phyloP scores from a whole-genome alignment of 192 early-diverging fungal genomes.

The Podochytrium sp. region DNA sequence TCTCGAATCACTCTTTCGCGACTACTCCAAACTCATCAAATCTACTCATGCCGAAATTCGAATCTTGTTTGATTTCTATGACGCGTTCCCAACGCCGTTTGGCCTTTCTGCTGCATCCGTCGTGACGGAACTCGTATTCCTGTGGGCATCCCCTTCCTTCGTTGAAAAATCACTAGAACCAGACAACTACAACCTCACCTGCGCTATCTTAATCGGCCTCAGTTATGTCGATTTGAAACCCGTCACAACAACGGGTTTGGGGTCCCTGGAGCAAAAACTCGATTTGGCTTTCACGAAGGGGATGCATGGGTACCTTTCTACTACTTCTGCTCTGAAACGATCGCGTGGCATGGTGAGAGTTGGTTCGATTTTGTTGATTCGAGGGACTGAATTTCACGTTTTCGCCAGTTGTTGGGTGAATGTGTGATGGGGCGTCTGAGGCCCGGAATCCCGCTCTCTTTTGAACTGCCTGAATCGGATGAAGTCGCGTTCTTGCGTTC shows the following conservation, averaged over 20 bases:
- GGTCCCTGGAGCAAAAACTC: constrained; percentile 9
- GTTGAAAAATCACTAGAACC: background rate
- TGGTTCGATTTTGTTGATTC: background rate
- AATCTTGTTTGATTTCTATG: background rate
- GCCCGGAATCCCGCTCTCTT: background rate
- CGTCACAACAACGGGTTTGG: background rate
- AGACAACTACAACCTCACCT: background rate
- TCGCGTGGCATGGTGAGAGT: constrained; percentile 6
- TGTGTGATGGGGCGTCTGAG: background rate
- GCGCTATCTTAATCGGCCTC: background rate
- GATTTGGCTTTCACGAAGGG: constrained; percentile 6
- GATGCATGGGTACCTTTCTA: constrained; percentile 1
- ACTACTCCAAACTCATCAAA: background rate
- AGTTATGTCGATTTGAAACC: background rate
- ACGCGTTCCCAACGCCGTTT: background rate
- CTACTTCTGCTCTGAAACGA: constrained; percentile 1
- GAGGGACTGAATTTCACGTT: background rate
- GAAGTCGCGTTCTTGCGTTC: background rate
- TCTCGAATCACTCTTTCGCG: background rate
- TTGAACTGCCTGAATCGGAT: background rate
- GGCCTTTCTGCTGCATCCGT: background rate
- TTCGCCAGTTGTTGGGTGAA: constrained; percentile 10
- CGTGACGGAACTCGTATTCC: background rate
- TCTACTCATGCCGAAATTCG: background rate
- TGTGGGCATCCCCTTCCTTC: constrained; percentile 16